Evolutionary conservation across 495 filamentous ascomycete genomes (phyloP).

Genomic region (Hypoxylon trugodes): DNA sequence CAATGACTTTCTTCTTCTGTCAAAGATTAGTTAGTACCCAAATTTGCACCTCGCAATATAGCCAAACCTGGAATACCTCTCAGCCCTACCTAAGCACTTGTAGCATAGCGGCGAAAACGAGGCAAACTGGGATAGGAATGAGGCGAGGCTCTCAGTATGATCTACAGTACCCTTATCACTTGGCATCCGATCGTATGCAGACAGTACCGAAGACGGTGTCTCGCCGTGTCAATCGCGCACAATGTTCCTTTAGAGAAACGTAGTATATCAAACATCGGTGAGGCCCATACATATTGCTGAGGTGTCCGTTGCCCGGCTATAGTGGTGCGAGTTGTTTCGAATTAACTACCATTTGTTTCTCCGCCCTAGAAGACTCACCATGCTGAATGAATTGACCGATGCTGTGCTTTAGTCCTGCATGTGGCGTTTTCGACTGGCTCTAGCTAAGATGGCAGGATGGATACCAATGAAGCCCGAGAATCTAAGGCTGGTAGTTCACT

Average conservation of each 20-base stretch:
- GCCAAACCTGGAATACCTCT: no score
- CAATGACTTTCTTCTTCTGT: not conserved
- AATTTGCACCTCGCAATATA: no score
- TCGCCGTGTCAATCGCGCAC: slow-evolving; percentile 12
- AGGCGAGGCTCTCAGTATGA: slow-evolving; percentile 16
- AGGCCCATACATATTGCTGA: no score
- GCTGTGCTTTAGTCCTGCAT: not conserved
- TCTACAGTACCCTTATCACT: slow-evolving; percentile 21
- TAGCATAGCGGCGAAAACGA: slow-evolving; percentile 1
- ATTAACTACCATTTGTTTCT: no score
- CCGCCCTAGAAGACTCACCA: not conserved
- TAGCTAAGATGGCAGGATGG: not conserved
- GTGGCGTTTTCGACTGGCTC: not conserved
- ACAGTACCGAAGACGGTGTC: slow-evolving; percentile 1
- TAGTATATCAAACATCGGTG: not conserved
- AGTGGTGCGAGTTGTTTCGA: no score
- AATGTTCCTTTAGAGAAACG: not conserved
- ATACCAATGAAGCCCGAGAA: not conserved
- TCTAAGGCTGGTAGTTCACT: not conserved
- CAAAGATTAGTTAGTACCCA: not conserved
- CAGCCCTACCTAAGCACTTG: not conserved
- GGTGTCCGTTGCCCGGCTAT: no score
- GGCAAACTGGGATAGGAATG: not conserved
- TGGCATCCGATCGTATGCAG: slow-evolving; percentile 18
- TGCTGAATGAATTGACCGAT: slow-evolving; percentile 7